Conservation (phyloP, 331 rosid species). For the Spiraea crenata region DNA sequence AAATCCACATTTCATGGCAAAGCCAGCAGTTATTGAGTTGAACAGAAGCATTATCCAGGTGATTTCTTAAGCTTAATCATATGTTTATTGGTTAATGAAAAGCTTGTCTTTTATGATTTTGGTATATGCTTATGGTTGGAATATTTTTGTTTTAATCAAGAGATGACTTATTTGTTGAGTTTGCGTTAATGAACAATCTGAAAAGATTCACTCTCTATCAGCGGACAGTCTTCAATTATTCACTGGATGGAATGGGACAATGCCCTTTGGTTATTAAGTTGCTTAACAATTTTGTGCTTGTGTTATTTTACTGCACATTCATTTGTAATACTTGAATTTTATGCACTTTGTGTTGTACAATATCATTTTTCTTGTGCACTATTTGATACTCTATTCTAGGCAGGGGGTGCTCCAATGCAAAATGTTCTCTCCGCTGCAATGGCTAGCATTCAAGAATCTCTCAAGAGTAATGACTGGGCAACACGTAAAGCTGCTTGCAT, state of each 20-base stretch:
- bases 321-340: background rate
- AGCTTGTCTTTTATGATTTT: background rate
- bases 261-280: background rate
- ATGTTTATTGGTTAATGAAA: background rate
- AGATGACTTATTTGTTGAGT: background rate
- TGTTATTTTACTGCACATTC: background rate
- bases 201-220: background rate
- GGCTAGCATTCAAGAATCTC: constrained; percentile 62
- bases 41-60: constrained; percentile 68
- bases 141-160: background rate
- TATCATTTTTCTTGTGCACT: background rate
- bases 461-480: constrained; percentile 71
- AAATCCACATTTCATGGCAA: constrained; percentile 75
- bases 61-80: background rate
- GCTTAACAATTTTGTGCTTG: background rate
- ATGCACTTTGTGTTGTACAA: background rate
- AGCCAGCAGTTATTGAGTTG: constrained; percentile 65
- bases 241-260: background rate
- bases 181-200: background rate
- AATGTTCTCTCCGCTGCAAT: constrained; percentile 56
- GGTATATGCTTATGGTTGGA: background rate
- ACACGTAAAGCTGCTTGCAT: constrained; percentile 87
- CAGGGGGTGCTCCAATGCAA: constrained; percentile 72
- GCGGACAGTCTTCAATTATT: background rate
- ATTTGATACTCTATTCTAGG: constrained; percentile 38